Evolutionary conservation across 2,329 filamentous ascomycete species (phyloP).

Genomic region (Colletotrichum sp.): DNA sequence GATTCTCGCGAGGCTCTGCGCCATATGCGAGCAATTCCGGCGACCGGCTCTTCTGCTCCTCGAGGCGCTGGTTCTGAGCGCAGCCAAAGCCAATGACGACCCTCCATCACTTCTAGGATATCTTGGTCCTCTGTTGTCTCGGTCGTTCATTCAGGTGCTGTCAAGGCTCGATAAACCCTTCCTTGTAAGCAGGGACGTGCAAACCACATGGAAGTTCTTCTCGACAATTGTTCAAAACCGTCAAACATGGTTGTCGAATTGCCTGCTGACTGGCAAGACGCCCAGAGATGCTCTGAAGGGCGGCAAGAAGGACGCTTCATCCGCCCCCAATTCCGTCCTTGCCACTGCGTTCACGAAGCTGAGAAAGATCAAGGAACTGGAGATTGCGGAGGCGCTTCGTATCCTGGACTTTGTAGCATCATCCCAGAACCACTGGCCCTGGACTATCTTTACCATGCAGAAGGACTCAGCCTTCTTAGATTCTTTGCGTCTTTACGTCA

Average conservation of each 20-base stretch:
- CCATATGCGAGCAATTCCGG: constrained; percentile 69
- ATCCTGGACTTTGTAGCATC: constrained; percentile 87
- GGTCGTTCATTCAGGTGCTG: constrained; percentile 81
- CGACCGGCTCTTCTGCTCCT: constrained; percentile 71
- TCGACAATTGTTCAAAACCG: constrained; percentile 85
- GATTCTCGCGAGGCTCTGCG: constrained; percentile 78
- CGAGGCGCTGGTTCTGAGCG: constrained; percentile 74
- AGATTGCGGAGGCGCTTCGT: constrained; percentile 70
- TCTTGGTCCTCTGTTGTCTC: constrained; percentile 81
- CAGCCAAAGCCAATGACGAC: constrained; percentile 70
- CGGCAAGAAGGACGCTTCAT: constrained; percentile 54
- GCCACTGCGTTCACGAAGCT: constrained; percentile 75
- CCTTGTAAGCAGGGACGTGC: constrained; percentile 66
- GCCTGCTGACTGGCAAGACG: constrained; percentile 85
- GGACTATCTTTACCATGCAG: constrained; percentile 83
- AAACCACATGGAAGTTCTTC: constrained; percentile 82
- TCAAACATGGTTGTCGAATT: constrained; percentile 96
- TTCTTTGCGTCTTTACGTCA: constrained; percentile 74
- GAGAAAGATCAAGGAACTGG: constrained; percentile 66
- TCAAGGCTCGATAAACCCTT: constrained; percentile 80
- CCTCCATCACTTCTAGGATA: constrained; percentile 94
- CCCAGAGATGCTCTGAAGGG: constrained; percentile 75
- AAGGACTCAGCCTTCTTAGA: constrained; percentile 77
- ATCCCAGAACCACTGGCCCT: constrained; percentile 94
- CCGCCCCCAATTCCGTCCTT: constrained; percentile 69